Base-by-base conservation (phyloP, 495 filamentous ascomycete species). In the Polyplosphaeria fusca region DNA sequence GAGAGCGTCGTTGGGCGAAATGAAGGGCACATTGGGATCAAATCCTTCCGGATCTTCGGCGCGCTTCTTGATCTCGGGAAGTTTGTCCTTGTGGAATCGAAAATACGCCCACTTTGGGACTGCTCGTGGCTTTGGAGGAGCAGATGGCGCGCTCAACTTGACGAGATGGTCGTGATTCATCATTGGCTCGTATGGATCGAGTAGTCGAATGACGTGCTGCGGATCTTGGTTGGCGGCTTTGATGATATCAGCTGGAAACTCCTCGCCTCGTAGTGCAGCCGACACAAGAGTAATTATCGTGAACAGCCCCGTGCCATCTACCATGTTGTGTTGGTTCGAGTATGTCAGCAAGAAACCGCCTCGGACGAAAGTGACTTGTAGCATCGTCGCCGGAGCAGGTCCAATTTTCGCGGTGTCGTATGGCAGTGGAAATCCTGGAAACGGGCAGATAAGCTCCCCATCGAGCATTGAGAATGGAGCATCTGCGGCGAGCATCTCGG, bases 301-400 rank as follows among this genome's bases (percentile, higher is more conserved):
- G 47, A 72, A 67, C 35, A 72, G 61, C 0, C 75, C 74, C 1
- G 60, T 68, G 1, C 63, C 71, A 37, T 77, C 74, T 19, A 71
- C 56, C 41, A 74, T 68, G 38, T 75, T 76, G 61, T 79, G 75
- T 43, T 77, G 72, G 5, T 64, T 65, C 5, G 66, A 68, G 13
- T 70, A 60, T 24, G 64, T 61, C 0, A 74, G 56, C 0, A 73
- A 22, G 0, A 71, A 28, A 2, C 72, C 72, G 5, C 68, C 73
- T 14, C 62, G 55, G 27, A 79, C 62, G 41, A 73, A 68, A 45
- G 55, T 75, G 22, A 58, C 69, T 45, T 75, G 71, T 4, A 73
- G 54, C 16, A 74, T 39, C 3, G 70, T 68, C 5, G 66, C 42
- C 4, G 52, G 72, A 1, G 72, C 70, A 1, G 69, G 65, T 40